These are phyloP conservation scores for Talaromyces piceae DNA, from an alignment of 2,329 filamentous ascomycete species.

Conservation along the genomic window DNA sequence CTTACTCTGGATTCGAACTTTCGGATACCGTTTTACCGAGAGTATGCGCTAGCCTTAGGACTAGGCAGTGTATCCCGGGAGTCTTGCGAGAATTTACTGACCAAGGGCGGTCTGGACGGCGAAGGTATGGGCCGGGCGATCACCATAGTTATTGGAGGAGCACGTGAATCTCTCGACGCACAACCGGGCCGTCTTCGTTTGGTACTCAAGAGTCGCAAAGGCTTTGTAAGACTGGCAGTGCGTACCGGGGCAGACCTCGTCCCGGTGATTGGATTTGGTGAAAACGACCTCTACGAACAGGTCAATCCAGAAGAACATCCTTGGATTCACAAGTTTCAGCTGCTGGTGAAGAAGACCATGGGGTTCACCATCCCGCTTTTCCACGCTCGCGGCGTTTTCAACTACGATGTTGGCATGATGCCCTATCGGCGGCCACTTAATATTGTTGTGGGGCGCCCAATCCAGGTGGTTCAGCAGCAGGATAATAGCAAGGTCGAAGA, in stretches of 20 bases:
- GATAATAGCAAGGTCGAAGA: slow-evolving; percentile 57
- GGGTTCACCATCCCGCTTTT: slow-evolving; percentile 91
- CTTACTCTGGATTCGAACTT: slow-evolving; percentile 96
- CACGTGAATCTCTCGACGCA: slow-evolving; percentile 83
- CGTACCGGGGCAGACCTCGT: slow-evolving; percentile 89
- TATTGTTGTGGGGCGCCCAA: slow-evolving; percentile 78
- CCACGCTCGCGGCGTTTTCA: slow-evolving; percentile 87
- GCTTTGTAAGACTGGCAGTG: slow-evolving; percentile 89
- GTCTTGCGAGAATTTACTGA: slow-evolving; percentile 81
- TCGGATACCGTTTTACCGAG: slow-evolving; percentile 83
- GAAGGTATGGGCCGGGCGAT: slow-evolving; percentile 93
- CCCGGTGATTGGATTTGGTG: slow-evolving; percentile 84
- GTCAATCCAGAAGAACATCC: slow-evolving; percentile 70
- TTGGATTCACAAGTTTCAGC: slow-evolving; percentile 69
- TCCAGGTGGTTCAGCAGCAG: slow-evolving; percentile 57
- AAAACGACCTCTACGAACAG: slow-evolving; percentile 95
- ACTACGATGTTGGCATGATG: slow-evolving; percentile 95
- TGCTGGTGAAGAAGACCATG: slow-evolving; percentile 74
- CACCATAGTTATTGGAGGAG: slow-evolving; percentile 90
- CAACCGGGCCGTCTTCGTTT: slow-evolving; percentile 69
- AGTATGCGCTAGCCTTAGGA: slow-evolving; percentile 86
- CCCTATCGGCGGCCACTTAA: slow-evolving; percentile 84
- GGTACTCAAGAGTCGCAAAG: slow-evolving; percentile 75
- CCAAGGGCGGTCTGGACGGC: slow-evolving; percentile 64
- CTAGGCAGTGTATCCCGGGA: slow-evolving; percentile 84